These are phyloP conservation scores for Cynanchum wilfordii DNA, from an alignment of 257 asterid genomes.

Conservation along the genomic window DNA sequence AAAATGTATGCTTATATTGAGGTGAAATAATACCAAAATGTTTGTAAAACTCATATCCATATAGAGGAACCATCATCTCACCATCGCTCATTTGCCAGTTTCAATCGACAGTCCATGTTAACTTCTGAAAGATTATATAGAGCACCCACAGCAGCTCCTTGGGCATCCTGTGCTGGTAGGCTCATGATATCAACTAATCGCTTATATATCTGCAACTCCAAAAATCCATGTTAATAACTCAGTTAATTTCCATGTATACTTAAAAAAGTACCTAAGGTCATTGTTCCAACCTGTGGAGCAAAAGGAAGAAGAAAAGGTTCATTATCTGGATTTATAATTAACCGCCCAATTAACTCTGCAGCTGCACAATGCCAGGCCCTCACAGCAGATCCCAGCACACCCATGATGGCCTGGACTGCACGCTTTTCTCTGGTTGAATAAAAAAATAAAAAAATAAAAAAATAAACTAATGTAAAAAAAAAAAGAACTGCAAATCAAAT, in stretches of 20 bases:
- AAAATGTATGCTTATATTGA: background rate
- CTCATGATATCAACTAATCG: constrained; percentile 87
- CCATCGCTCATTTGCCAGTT: constrained; percentile 96
- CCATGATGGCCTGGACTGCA: constrained; percentile 87
- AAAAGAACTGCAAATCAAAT: constrained; percentile 10
- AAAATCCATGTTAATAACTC: constrained; percentile 11
- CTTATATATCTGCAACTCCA: constrained; percentile 56
- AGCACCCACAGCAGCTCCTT: constrained; percentile 95
- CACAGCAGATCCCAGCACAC: constrained; percentile 82
- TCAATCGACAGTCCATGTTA: constrained; percentile 85
- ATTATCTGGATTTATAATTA: constrained; percentile 90
- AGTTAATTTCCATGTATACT: background rate
- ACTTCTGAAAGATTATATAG: constrained; percentile 85
- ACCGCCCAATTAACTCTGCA: constrained; percentile 85
- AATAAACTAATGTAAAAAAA: constrained; percentile 12
- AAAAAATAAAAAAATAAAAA: constrained; percentile 13
- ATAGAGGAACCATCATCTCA: constrained; percentile 25
- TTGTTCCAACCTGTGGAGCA: constrained; percentile 64
- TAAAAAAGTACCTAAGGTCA: background rate
- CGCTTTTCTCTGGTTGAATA: constrained; percentile 54
- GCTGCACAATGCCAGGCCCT: constrained; percentile 96
- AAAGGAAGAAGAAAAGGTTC: constrained; percentile 82
- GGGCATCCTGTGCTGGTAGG: constrained; percentile 82
- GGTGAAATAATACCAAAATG: background rate
- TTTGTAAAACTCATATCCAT: background rate